phyloP scores from a whole-genome alignment of 345 rosid species.

The rapeseed (Brassica napus) region Da-Ae NC_063450.1:43237001-43237500 shows the following conservation, averaged over 20 bases:
- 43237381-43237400: conserved; percentile 83
- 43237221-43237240: conserved; percentile 67
- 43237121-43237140: conserved; percentile 53
- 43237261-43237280: conserved; percentile 55
- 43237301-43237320: conserved; percentile 52
- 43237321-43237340: conserved; percentile 56
- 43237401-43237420: conserved; percentile 97
- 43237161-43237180: conserved; percentile 93
- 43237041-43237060: conserved; percentile 82
- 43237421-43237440: conserved; percentile 76
- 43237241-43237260: conserved; percentile 79
- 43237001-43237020: conserved; percentile 72
- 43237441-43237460: neutral
- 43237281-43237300: conserved; percentile 47
- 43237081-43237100: conserved; percentile 4
- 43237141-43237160: conserved; percentile 64
- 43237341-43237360: conserved; percentile 56
- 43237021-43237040: conserved; percentile 78
- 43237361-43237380: conserved; percentile 64
- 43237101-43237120: neutral
- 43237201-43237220: conserved; percentile 62
- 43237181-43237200: conserved; percentile 62
- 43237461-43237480: neutral
- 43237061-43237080: conserved; percentile 62
- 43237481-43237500: neutral